phyloP scores from a whole-genome alignment of 108 stramenopile genomes.

The Cylindrotheca fusiformis region DNA sequence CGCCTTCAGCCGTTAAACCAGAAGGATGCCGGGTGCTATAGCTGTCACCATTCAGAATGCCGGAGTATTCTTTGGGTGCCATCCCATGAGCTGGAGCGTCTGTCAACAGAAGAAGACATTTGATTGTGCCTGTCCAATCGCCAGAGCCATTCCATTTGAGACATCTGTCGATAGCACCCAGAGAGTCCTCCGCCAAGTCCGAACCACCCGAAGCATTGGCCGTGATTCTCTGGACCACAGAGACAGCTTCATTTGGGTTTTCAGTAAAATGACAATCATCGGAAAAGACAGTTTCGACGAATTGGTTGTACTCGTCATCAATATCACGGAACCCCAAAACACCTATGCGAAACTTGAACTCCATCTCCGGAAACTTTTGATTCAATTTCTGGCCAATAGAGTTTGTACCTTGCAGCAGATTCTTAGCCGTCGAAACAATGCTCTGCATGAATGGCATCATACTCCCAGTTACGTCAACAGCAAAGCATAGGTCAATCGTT shows the following conservation, averaged over 20 bases:
- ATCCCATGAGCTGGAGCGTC: slow-evolving; percentile 60
- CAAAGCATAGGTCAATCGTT: slow-evolving; percentile 43
- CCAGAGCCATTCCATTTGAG: slow-evolving; percentile 26
- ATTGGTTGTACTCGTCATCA: slow-evolving; percentile 44
- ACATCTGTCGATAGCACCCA: slow-evolving; percentile 49
- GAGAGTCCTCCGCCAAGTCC: slow-evolving; percentile 54
- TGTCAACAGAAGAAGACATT: slow-evolving; percentile 48
- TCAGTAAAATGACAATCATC: slow-evolving; percentile 46
- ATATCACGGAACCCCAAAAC: slow-evolving; percentile 51
- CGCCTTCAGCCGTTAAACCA: slow-evolving; percentile 37
- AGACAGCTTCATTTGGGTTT: slow-evolving; percentile 8
- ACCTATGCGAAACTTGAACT: slow-evolving; percentile 44
- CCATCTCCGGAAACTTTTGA: slow-evolving; percentile 43
- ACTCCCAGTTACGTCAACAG: slow-evolving; percentile 58
- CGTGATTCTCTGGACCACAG: slow-evolving; percentile 18
- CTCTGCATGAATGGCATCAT: slow-evolving; percentile 43
- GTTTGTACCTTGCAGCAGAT: slow-evolving; percentile 30
- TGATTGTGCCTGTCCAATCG: slow-evolving; percentile 53
- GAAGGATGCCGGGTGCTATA: slow-evolving; percentile 42
- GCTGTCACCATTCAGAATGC: slow-evolving; percentile 27
- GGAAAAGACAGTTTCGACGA: slow-evolving; percentile 28
- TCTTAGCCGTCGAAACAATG: slow-evolving; percentile 30
- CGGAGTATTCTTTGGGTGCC: slow-evolving; percentile 3
- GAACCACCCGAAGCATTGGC: slow-evolving; percentile 33
- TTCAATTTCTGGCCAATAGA: slow-evolving; percentile 37